A percentile compares a stretch with the other conserved stretches of the same genome.
These are phyloP conservation scores for Russula compacta DNA, from an alignment of 768 basidiomycete species.

Conservation along the genomic window DNA sequence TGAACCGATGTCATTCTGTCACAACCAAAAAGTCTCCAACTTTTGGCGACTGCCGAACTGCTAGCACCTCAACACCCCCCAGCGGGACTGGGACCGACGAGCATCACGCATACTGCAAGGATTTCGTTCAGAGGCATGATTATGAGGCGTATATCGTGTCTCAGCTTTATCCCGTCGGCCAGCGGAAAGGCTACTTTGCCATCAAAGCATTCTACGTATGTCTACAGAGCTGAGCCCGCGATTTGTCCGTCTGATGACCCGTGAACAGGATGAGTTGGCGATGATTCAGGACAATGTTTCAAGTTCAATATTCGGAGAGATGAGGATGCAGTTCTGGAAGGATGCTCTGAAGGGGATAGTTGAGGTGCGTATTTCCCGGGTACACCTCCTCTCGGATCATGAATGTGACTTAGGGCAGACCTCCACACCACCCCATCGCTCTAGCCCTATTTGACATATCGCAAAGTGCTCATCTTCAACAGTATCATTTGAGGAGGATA, in stretches of 20 bases:
- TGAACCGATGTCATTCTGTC: neutral
- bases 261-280: conserved; percentile 60
- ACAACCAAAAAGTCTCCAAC: neutral
- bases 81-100: conserved; percentile 26
- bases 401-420: conserved; percentile 46
- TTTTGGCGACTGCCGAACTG: neutral
- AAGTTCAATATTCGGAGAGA: conserved; percentile 64
- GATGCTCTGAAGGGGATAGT: conserved; percentile 63
- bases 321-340: conserved; percentile 83
- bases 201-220: conserved; percentile 78
- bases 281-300: conserved; percentile 70
- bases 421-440: conserved; percentile 74
- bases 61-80: conserved; percentile 4
- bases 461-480: conserved; percentile 40
- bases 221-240: conserved; percentile 16
- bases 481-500: conserved; percentile 76
- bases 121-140: conserved; percentile 69
- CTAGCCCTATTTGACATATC: conserved; percentile 57
- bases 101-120: conserved; percentile 56
- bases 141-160: conserved; percentile 70
- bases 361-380: conserved; percentile 38
- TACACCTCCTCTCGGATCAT: conserved; percentile 12
- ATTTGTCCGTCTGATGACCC: neutral
- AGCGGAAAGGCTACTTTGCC: conserved; percentile 63
- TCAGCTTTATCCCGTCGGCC: conserved; percentile 60